phyloP scores from a whole-genome alignment of 106 monocot species.

The Dioscorea zingiberensis region DNA sequence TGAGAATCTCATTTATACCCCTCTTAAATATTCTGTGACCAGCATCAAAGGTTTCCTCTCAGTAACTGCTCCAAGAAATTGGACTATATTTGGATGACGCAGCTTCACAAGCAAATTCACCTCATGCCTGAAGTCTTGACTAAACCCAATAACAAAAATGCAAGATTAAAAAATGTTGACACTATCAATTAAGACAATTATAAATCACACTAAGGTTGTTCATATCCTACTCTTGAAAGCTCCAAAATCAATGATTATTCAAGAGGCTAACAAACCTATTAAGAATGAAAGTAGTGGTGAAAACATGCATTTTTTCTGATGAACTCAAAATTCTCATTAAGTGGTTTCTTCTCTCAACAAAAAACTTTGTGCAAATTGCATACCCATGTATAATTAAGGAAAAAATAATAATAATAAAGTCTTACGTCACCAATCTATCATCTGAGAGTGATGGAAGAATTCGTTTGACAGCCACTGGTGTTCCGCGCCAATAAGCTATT shows the following conservation, averaged over 20 bases:
- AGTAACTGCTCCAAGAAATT: constrained; percentile 97
- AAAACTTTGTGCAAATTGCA: too few species aligned
- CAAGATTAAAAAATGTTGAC: background rate
- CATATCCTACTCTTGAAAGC: too few species aligned
- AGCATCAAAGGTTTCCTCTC: constrained; percentile 95
- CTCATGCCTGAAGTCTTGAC: constrained; percentile 97
- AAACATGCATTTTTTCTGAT: too few species aligned
- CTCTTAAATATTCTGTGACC: constrained; percentile 87
- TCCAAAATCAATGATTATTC: too few species aligned
- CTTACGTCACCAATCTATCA: constrained; percentile 91
- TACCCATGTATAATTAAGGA: background rate
- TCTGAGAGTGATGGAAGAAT: constrained; percentile 95
- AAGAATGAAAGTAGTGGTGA: too few species aligned
- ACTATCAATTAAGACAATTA: too few species aligned
- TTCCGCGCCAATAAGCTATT: constrained; percentile 93
- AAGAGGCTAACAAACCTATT: too few species aligned
- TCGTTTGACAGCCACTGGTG: constrained; percentile 91
- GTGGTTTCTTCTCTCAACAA: too few species aligned
- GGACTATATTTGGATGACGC: constrained; percentile 96
- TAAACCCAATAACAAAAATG: constrained; percentile 26
- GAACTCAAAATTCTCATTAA: too few species aligned
- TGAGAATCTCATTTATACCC: constrained; percentile 37
- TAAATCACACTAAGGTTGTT: too few species aligned
- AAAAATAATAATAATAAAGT: background rate
- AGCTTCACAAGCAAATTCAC: constrained; percentile 96